A percentile compares a stretch with the other conserved stretches of the same genome.
These are phyloP conservation scores for Phlebopus sp. DNA, from an alignment of 1,284 basidiomycete genomes.

Conservation along the genomic window DNA sequence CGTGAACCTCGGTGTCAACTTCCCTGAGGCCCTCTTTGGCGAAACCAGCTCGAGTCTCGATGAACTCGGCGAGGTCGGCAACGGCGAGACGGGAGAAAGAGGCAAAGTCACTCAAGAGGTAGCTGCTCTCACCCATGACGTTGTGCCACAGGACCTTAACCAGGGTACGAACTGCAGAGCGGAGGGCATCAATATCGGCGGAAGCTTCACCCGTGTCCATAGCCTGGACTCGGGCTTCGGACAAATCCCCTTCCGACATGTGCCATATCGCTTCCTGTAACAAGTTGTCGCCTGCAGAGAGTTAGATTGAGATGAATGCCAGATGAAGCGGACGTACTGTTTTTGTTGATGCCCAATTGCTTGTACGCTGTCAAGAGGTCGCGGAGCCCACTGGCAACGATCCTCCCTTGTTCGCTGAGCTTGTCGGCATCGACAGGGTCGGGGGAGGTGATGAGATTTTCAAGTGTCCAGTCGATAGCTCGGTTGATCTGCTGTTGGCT, in stretches of 20 bases:
- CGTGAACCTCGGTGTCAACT: constrained; percentile 54
- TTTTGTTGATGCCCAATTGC: constrained; percentile 49
- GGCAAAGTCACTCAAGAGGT: constrained; percentile 56
- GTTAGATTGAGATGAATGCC: background rate
- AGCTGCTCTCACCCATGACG: constrained; percentile 48
- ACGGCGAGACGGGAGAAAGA: constrained; percentile 60
- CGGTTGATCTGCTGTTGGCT: constrained; percentile 50
- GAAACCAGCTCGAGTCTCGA: constrained; percentile 47
- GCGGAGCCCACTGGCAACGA: constrained; percentile 47
- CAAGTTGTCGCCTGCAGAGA: constrained; percentile 50
- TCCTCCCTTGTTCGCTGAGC: constrained; percentile 51
- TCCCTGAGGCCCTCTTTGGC: constrained; percentile 51
- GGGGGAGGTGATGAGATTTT: constrained; percentile 44
- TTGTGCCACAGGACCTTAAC: constrained; percentile 52
- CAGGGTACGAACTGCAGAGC: constrained; percentile 46
- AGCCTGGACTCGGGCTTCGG: constrained; percentile 34
- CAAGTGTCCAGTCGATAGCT: constrained; percentile 50
- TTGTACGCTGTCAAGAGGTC: constrained; percentile 54
- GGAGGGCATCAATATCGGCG: constrained; percentile 48
- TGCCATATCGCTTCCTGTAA: constrained; percentile 64
- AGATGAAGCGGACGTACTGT: constrained; percentile 38
- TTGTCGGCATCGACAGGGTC: constrained; percentile 37
- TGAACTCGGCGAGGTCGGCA: constrained; percentile 57
- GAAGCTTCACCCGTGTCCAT: constrained; percentile 44
- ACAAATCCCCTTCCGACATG: constrained; percentile 49